Percentiles rank a stretch among this genome's conserved stretches.
Conservation (phyloP, 148 eudicot genomes). For the Rhododendron vialii region DNA sequence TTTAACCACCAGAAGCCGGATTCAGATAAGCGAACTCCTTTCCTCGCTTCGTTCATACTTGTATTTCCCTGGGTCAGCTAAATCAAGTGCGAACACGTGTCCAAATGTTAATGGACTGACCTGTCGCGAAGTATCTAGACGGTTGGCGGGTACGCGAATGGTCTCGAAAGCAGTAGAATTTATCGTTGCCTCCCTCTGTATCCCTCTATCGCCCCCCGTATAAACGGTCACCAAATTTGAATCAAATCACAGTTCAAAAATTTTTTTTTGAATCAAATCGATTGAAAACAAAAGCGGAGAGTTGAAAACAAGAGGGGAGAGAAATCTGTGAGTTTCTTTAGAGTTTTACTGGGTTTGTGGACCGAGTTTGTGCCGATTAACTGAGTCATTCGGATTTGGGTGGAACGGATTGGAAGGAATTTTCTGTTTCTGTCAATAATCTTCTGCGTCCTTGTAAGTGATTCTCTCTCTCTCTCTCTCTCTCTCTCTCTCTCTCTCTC, state of each 20-base stretch:
- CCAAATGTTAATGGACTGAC: not conserved
- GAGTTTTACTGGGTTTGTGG: conserved; percentile 26
- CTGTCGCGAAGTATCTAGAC: conserved; percentile 12
- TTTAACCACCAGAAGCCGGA: not conserved
- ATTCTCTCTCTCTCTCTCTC: not conserved
- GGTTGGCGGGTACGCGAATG: conserved; percentile 2
- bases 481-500: no score
- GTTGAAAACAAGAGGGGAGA: not conserved
- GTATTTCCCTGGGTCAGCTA: not conserved
- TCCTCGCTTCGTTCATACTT: no score
- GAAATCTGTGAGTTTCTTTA: not conserved
- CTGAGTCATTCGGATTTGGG: conserved; percentile 25
- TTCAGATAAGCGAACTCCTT: not conserved
- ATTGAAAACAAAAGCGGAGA: not conserved
- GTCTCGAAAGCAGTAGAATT: conserved; percentile 12
- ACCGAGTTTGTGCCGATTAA: conserved; percentile 20
- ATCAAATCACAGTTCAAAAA: not conserved
- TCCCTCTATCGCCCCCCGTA: not conserved
- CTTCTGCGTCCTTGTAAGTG: conserved; percentile 15
- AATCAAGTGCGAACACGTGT: not conserved
- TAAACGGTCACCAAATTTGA: not conserved
- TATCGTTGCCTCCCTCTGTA: no score
- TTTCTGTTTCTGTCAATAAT: not conserved
- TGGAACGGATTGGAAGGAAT: conserved; percentile 23
- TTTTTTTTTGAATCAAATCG: not conserved